Percentiles rank a stretch among this genome's conserved stretches.
phyloP scores from a whole-genome alignment of 1,284 basidiomycete species.

The Irpex sp. region DNA sequence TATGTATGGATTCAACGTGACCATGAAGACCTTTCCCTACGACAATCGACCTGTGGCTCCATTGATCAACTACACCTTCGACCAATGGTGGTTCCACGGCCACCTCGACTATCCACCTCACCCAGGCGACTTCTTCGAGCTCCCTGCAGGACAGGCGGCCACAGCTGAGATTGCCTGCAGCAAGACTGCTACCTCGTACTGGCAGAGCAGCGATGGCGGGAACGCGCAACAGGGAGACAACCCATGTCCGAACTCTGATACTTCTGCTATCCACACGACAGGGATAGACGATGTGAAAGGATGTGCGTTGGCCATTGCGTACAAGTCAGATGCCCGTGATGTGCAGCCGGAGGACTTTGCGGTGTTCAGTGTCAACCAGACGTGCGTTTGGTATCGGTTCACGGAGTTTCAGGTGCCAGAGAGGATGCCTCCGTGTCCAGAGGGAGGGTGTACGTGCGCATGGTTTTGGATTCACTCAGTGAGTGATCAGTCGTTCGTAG shows the following conservation, averaged over 20 bases:
- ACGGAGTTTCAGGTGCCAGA: constrained; percentile 65
- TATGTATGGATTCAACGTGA: constrained; percentile 56
- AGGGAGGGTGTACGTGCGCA: constrained; percentile 59
- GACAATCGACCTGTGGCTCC: constrained; percentile 32
- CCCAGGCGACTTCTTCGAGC: constrained; percentile 49
- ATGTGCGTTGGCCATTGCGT: constrained; percentile 67
- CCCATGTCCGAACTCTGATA: constrained; percentile 45
- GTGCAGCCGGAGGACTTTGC: constrained; percentile 68
- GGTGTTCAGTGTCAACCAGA: constrained; percentile 70
- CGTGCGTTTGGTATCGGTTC: constrained; percentile 64
- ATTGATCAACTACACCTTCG: constrained; percentile 42
- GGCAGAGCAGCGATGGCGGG: constrained; percentile 43
- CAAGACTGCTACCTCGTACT: constrained; percentile 52
- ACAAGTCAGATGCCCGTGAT: constrained; percentile 51
- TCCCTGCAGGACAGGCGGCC: constrained; percentile 49
- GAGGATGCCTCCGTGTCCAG: constrained; percentile 62
- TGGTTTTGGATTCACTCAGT: constrained; percentile 54
- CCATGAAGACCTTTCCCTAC: constrained; percentile 41
- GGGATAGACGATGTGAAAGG: constrained; percentile 54
- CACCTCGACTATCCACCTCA: constrained; percentile 57
- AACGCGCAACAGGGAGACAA: constrained; percentile 43
- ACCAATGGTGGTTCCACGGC: constrained; percentile 71
- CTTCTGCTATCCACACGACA: constrained; percentile 47
- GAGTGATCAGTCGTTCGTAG: not conserved
- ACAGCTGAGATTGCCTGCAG: constrained; percentile 54